Conservation (phyloP, 495 filamentous ascomycete genomes). For the Endocarpon pusillum region DNA sequence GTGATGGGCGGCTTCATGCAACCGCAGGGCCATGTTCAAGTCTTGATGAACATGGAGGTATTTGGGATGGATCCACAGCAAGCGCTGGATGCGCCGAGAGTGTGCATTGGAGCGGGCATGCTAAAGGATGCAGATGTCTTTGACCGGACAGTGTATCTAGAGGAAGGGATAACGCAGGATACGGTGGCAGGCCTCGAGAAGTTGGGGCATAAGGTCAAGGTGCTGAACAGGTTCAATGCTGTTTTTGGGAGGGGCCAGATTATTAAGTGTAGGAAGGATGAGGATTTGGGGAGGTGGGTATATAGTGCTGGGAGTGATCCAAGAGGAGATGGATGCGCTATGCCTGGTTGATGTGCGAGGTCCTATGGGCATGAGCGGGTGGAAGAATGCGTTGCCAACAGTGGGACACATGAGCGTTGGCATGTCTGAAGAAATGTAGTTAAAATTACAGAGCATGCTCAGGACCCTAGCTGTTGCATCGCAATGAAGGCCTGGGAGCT, state of each 20-base stretch:
- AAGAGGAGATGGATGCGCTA: constrained; percentile 73
- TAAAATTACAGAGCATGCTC: too few species aligned
- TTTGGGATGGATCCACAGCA: constrained; percentile 77
- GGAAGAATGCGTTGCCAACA: too few species aligned
- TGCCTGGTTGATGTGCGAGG: too few species aligned
- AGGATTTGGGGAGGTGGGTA: constrained; percentile 48
- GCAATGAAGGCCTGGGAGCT: too few species aligned
- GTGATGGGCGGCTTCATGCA: constrained; percentile 99
- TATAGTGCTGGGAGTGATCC: constrained; percentile 79
- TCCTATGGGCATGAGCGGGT: too few species aligned
- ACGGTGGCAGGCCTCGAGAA: constrained; percentile 45
- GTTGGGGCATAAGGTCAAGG: constrained; percentile 59
- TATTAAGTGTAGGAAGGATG: constrained; percentile 61
- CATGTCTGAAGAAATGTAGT: too few species aligned
- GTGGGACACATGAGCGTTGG: too few species aligned
- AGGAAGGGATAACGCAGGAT: constrained; percentile 63
- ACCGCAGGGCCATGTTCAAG: constrained; percentile 93
- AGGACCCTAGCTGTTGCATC: too few species aligned
- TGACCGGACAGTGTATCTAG: constrained; percentile 52
- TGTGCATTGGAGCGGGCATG: constrained; percentile 64
- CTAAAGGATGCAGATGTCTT: constrained; percentile 32
- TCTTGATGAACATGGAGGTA: constrained; percentile 74
- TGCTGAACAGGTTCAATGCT: constrained; percentile 44
- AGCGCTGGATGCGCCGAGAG: constrained; percentile 74
- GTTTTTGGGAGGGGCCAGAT: constrained; percentile 87